Percentiles rank a stretch among this genome's conserved stretches.
Conservation (phyloP, 1,284 basidiomycete genomes). For the Phenoliferia sp. region DNA sequence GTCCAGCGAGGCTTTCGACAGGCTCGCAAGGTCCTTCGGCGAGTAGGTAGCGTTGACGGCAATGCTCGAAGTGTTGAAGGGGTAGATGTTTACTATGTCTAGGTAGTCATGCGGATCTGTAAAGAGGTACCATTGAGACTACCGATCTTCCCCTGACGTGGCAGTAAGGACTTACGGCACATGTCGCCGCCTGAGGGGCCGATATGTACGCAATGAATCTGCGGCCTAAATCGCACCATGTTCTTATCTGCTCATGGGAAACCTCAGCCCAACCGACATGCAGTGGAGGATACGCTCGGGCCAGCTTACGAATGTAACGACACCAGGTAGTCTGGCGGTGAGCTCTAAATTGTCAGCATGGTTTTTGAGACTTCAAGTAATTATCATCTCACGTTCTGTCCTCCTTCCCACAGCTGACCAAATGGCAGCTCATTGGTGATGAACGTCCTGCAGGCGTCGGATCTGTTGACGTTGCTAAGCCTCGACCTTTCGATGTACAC, state of each 20-base stretch:
- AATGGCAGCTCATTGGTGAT: neutral
- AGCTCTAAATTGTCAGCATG: no score
- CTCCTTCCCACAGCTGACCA: neutral
- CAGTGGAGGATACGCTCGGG: neutral
- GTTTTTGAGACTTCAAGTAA: no score
- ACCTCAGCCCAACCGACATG: neutral
- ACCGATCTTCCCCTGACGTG: no score
- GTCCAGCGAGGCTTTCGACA: no score
- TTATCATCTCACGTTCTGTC: no score
- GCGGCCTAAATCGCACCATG: neutral
- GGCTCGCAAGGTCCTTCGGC: no score
- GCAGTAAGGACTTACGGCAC: neutral
- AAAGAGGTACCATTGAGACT: neutral
- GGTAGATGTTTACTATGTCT: neutral
- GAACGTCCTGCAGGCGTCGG: neutral
- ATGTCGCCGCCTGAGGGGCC: neutral
- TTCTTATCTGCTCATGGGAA: neutral
- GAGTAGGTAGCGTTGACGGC: neutral
- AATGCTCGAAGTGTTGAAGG: neutral
- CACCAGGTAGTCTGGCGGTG: neutral
- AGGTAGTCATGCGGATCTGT: neutral
- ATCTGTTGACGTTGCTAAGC: neutral
- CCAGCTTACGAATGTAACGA: neutral
- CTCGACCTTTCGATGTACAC: neutral
- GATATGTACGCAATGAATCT: neutral